Base-by-base conservation (phyloP, 768 basidiomycete genomes). In the Amyloporia xantha region DNA sequence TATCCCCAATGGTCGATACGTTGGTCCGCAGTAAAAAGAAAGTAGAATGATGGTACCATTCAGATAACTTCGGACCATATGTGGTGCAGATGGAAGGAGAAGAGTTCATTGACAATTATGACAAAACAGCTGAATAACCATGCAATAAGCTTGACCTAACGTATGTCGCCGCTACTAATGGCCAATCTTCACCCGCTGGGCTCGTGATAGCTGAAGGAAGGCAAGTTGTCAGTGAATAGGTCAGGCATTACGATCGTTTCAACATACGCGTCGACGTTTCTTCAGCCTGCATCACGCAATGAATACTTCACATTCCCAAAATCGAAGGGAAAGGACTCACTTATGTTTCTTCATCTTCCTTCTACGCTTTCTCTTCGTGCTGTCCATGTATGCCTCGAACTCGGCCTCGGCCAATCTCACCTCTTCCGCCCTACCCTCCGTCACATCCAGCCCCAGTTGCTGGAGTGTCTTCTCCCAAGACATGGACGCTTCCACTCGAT, bases 341-440 rank as follows among this genome's bases (percentile, higher is more conserved):
- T 94, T 94, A 67, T 95, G 92, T 71, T 93, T 95, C 78, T 86
- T 91, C 84, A 95, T 95, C 82, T 94, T 95, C 81, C 82, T 86
- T 74, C 81, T 74, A 58, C 81, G 76, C 75, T 92, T 92, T 66
- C 89, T 78, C 73, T 84, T 86, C 24, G 80, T 81, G 57, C 89
- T 91, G 58, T 91, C 90, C 69, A 88, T 72, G 63, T 81, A 66
- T 13, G 88, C 75, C 38, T 78, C 75, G 55, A 80, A 74, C 75
- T 76, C 83, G 50, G 80, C 78, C 62, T 74, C 75, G 13, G 79
- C 75, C 56, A 74, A 68, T 56, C 75, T 73, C 45, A 76, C 76
- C 62, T 74, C 67, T 47, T 71, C 70, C 38, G 77, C 71, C 48
- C 75, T 72, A 37, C 73, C 71, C 36, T 71, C 71, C n/a, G 75